Percentiles rank a stretch among this genome's conserved stretches.
phyloP scores from a whole-genome alignment of 2,329 filamentous ascomycete genomes.

The Botrytis fabae region DNA sequence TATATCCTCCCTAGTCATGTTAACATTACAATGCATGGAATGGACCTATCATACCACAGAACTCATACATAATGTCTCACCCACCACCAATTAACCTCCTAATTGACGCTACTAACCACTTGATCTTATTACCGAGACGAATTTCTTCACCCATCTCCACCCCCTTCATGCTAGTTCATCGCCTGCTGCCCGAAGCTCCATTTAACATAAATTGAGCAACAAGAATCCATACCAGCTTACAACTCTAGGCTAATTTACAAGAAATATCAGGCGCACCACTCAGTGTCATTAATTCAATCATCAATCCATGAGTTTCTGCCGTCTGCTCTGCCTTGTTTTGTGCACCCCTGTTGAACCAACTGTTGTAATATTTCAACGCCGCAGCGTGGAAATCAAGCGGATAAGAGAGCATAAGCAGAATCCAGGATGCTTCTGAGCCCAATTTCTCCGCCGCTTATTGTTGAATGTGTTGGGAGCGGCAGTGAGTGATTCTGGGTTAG shows the following conservation, averaged over 20 bases:
- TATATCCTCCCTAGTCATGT: neutral
- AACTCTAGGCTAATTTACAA: neutral
- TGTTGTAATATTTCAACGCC: neutral
- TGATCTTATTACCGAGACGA: neutral
- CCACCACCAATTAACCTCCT: neutral
- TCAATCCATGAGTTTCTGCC: neutral
- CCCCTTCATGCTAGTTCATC: neutral
- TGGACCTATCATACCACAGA: neutral
- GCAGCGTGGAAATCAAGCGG: neutral
- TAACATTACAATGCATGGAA: neutral
- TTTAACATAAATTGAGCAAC: neutral
- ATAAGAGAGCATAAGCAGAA: neutral
- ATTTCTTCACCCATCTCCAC: neutral
- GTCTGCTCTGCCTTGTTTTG: neutral
- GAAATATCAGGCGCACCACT: neutral
- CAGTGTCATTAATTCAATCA: neutral
- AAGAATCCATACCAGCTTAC: neutral
- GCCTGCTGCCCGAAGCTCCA: neutral
- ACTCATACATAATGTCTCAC: neutral
- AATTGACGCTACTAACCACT: neutral
- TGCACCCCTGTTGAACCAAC: slow-evolving; percentile 9
- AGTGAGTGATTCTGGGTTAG: neutral
- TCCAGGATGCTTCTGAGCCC: neutral
- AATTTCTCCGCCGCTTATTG: neutral
- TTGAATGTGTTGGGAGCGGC: neutral